Conservation (phyloP, 2,329 filamentous ascomycete species). For the Setomelanomma holmii region DNA sequence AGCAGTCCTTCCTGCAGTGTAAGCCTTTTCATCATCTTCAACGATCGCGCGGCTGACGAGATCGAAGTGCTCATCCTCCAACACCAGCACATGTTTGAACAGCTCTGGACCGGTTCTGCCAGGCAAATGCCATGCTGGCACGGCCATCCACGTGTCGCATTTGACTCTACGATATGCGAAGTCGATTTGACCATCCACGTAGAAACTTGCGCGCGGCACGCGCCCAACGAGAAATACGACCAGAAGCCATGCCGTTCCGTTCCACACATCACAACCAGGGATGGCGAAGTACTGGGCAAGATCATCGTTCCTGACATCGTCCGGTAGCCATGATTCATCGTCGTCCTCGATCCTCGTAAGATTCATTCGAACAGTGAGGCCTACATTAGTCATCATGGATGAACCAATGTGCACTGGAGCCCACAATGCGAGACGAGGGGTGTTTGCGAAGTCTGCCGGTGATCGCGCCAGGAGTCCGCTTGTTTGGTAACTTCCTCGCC, state of each 20-base stretch:
- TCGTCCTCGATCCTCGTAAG: background rate
- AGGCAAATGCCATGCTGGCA: too few species aligned
- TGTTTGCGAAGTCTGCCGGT: background rate
- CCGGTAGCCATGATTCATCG: background rate
- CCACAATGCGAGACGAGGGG: background rate
- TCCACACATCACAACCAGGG: background rate
- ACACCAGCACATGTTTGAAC: conserved; percentile 62
- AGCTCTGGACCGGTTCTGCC: conserved; percentile 19
- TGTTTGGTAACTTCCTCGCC: background rate
- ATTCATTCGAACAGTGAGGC: background rate
- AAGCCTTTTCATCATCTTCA: too few species aligned
- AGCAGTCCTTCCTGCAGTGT: too few species aligned
- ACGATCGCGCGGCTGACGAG: conserved; percentile 61
- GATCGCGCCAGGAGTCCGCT: conserved; percentile 28
- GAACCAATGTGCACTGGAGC: background rate
- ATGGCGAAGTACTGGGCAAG: background rate
- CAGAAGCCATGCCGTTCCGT: background rate
- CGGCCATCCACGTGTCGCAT: background rate
- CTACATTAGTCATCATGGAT: background rate
- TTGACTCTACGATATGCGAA: background rate
- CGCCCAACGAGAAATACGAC: background rate
- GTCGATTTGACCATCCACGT: background rate
- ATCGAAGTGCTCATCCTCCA: conserved; percentile 64
- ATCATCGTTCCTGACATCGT: background rate
- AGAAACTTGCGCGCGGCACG: background rate